These are phyloP conservation scores for Hygrocybe coccinea DNA, from an alignment of 768 basidiomycete species.

Conservation along the genomic window DNA sequence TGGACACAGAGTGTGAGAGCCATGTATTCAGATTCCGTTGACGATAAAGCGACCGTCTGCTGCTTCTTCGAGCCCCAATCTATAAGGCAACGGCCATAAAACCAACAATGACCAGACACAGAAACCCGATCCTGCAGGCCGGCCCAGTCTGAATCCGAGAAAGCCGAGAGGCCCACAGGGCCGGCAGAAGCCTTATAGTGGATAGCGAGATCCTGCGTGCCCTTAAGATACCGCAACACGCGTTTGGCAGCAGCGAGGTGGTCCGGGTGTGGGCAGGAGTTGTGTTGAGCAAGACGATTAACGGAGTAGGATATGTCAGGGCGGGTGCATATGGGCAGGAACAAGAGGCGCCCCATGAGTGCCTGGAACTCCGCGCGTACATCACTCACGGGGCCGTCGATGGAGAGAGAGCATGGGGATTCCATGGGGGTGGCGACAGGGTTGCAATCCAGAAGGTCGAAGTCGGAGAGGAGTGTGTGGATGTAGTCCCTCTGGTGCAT, in stretches of 20 bases:
- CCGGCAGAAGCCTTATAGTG: constrained; percentile 8
- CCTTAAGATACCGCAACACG: constrained; percentile 28
- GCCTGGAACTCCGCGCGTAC: constrained; percentile 14
- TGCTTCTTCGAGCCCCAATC: constrained; percentile 27
- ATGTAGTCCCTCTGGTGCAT: constrained; percentile 4
- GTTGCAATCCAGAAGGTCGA: not conserved
- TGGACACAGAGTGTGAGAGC: not conserved
- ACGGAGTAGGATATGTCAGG: constrained; percentile 35
- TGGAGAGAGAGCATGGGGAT: not conserved
- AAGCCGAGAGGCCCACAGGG: constrained; percentile 9
- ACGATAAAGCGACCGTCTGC: not conserved
- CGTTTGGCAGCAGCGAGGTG: constrained; percentile 31
- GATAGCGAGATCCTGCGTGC: constrained; percentile 9
- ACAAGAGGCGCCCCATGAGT: constrained; percentile 25
- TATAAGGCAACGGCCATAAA: constrained; percentile 24
- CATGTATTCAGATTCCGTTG: constrained; percentile 3
- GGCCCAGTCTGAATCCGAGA: constrained; percentile 34
- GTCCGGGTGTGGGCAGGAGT: constrained; percentile 18
- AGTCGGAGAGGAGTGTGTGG: not conserved
- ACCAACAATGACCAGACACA: constrained; percentile 35
- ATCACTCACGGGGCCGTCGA: constrained; percentile 7
- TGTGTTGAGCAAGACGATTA: constrained; percentile 26
- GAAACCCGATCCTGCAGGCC: constrained; percentile 25
- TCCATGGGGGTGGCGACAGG: not conserved
- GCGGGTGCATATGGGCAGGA: constrained; percentile 27